Conservation (phyloP, 306 rosid species). For the Adenanthera pavonina region DNA sequence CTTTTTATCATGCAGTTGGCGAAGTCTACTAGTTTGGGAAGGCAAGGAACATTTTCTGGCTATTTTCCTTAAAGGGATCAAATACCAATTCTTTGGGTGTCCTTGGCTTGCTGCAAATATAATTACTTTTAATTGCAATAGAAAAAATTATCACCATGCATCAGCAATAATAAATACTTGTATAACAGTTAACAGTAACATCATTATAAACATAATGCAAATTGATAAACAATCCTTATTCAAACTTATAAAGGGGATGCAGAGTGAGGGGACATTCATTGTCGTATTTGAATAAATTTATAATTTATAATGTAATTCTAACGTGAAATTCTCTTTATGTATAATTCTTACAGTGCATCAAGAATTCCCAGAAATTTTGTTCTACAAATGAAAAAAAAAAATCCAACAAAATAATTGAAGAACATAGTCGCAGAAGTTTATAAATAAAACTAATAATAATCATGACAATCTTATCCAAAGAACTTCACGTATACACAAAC, state of each 20-base stretch:
- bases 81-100: constrained; percentile 97
- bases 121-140: constrained; percentile 25
- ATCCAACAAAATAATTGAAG: neutral
- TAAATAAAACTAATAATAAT: neutral
- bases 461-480: neutral
- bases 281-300: neutral
- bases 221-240: neutral
- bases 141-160: neutral
- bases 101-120: constrained; percentile 80
- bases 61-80: constrained; percentile 86
- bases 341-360: neutral
- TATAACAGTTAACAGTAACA: neutral
- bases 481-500: neutral
- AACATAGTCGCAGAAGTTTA: neutral
- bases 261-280: neutral
- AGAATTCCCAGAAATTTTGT: neutral
- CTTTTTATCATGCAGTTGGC: constrained; percentile 97
- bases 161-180: constrained; percentile 7
- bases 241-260: neutral
- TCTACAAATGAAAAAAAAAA: neutral
- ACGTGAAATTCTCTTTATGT: neutral
- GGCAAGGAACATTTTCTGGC: constrained; percentile 97
- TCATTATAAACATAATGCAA: neutral
- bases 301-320: neutral
- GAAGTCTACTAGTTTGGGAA: constrained; percentile 94